Base-by-base conservation (phyloP, 306 rosid species). In the Cercis canadensis region DNA sequence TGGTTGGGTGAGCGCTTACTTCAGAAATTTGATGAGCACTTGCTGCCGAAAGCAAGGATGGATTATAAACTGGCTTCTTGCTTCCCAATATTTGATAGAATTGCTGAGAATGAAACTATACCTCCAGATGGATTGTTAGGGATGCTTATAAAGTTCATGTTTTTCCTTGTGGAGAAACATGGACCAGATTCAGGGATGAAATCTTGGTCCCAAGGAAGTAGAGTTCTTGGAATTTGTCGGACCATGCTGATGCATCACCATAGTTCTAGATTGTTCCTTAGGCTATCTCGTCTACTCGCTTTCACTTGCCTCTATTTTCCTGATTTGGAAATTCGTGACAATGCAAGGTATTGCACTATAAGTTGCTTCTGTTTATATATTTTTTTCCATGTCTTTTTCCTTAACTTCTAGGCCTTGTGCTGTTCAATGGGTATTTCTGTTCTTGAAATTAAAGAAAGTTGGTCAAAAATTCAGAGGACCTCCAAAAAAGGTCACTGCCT, bases 151-250 rank as follows among this genome's bases (percentile, higher is more conserved):
- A 90, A 82, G 77, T 89, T 90, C 84, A 90, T 87, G 90, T 56
- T 81, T 64, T 90, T 88, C 82, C 96, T 94, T 61, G 95, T 86
- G 76, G 91, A 81, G 84, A 90, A 86, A 73, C 98, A 94, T 79
- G 94, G 90, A 76, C 95, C 97, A 29, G 74, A 81, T 71, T 73
- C 97, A 4, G 85, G 87, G 65, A 69, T 90, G 69, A 89, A 89
- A 76, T 85, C 96, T 66, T 94, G 98, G 98, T 86, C 98, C 37
- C 94, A 87, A 47, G 98, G 98, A 72, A 94, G 97, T 75, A 86
- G 79, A 80, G 97, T 86, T 81, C 97, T 94, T 80, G 94, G 87
- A 80, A 83, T 87, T 65, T 94, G 97, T 83, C 86, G 97, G 71
- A 90, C 92, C 39, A 81, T 94, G 85, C 70, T 94, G 87, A 78